A percentile compares a stretch with the other conserved stretches of the same genome.
These are phyloP conservation scores for Onygena corvina DNA, from an alignment of 2,329 filamentous ascomycete genomes.

Conservation along the genomic window DNA sequence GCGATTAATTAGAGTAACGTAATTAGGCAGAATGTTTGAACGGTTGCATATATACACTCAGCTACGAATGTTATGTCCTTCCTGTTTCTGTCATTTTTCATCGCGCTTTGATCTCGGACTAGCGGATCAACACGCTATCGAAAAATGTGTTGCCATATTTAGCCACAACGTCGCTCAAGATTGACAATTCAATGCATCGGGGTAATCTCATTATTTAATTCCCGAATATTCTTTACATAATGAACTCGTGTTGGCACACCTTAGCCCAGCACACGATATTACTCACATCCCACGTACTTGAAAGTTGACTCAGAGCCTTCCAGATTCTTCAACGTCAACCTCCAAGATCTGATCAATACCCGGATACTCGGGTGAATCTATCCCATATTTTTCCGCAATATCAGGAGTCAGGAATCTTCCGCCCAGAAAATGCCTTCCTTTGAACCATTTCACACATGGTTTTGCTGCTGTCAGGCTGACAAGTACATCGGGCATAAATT, in stretches of 20 bases:
- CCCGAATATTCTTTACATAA: background rate
- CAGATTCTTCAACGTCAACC: constrained; percentile 38
- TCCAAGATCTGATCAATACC: constrained; percentile 86
- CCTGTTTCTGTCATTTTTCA: background rate
- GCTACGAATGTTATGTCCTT: background rate
- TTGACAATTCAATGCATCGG: too few species aligned
- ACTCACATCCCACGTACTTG: too few species aligned
- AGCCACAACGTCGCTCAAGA: too few species aligned
- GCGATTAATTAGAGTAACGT: constrained; percentile 18
- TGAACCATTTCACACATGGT: constrained; percentile 71
- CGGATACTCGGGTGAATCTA: constrained; percentile 71
- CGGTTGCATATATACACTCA: constrained; percentile 1
- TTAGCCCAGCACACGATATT: background rate
- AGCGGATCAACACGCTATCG: too few species aligned
- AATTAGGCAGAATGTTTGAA: background rate
- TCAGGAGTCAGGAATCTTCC: constrained; percentile 72
- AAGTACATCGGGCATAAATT: constrained; percentile 66
- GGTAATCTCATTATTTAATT: background rate
- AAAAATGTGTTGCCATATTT: too few species aligned
- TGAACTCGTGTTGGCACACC: background rate
- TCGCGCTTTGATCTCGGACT: background rate
- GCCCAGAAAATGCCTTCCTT: constrained; percentile 75
- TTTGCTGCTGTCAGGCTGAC: constrained; percentile 91
- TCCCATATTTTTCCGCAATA: constrained; percentile 72
- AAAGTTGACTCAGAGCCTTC: constrained; percentile 21